These are phyloP conservation scores for Gnetum montanum DNA, from an alignment of 75 land plant genomes.

Conservation along the genomic window DNA sequence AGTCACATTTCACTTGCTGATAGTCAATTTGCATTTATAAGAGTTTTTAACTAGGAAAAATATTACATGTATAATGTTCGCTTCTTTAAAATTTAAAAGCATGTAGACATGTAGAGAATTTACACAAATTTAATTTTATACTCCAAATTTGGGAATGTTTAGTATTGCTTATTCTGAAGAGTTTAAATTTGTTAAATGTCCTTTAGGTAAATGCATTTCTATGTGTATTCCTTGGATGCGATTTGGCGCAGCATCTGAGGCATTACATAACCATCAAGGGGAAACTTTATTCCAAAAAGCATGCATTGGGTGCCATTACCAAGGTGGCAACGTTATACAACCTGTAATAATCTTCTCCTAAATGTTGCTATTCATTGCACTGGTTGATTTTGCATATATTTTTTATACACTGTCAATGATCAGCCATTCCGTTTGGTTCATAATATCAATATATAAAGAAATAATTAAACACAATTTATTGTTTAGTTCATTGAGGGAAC, in stretches of 20 bases:
- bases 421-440: background rate
- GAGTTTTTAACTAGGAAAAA: no score
- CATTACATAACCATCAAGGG: constrained; percentile 29
- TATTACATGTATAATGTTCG: no score
- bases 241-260: constrained; percentile 21
- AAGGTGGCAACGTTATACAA: constrained; percentile 80
- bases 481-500: background rate
- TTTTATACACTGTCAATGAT: background rate
- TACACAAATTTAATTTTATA: no score
- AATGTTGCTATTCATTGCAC: background rate
- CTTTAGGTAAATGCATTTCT: no score
- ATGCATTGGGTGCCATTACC: constrained; percentile 82
- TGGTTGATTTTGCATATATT: background rate
- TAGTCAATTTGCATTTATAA: no score
- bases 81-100: no score
- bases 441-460: background rate
- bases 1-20: no score
- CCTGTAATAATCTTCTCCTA: constrained; percentile 37
- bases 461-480: background rate
- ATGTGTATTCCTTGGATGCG: background rate
- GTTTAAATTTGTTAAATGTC: no score
- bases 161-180: no score
- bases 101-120: no score
- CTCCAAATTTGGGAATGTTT: no score
- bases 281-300: constrained; percentile 36